Percentiles rank a stretch among this genome's conserved stretches.
Conservation (phyloP, 768 basidiomycete species). For the Leccinum ochraceum region DNA sequence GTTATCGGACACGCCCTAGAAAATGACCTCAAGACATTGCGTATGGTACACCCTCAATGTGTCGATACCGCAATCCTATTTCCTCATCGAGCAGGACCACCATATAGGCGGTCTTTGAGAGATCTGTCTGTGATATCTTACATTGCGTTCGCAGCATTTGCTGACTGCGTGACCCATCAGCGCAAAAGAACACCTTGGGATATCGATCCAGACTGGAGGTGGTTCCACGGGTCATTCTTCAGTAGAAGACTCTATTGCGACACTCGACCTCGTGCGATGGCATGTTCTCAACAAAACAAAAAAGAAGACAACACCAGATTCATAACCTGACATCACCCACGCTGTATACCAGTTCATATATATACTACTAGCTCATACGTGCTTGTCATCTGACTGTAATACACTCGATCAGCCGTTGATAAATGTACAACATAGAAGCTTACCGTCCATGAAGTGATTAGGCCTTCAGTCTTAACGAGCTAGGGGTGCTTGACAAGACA, state of each 20-base stretch:
- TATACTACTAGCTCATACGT: neutral
- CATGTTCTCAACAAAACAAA: conserved; percentile 65
- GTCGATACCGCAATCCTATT: conserved; percentile 89
- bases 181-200: conserved; percentile 78
- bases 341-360: conserved; percentile 3
- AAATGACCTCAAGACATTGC: conserved; percentile 89
- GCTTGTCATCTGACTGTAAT: neutral
- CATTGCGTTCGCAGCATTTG: conserved; percentile 1
- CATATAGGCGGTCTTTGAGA: conserved; percentile 76
- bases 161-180: conserved; percentile 40
- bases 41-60: conserved; percentile 82
- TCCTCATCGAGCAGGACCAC: conserved; percentile 77
- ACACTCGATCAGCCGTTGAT: neutral
- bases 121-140: conserved; percentile 60
- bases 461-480: conserved; percentile 24
- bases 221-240: conserved; percentile 83
- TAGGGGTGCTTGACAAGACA: conserved; percentile 29
- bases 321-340: conserved; percentile 10
- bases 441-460: conserved; percentile 2
- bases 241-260: conserved; percentile 85
- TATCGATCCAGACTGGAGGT: conserved; percentile 79
- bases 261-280: conserved; percentile 87
- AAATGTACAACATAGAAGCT: neutral
- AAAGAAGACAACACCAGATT: conserved; percentile 17
- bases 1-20: conserved; percentile 91